Percentiles rank a stretch among this genome's conserved stretches.
Conservation (phyloP, 2,329 filamentous ascomycete species). For the Xylaria sp. region DNA sequence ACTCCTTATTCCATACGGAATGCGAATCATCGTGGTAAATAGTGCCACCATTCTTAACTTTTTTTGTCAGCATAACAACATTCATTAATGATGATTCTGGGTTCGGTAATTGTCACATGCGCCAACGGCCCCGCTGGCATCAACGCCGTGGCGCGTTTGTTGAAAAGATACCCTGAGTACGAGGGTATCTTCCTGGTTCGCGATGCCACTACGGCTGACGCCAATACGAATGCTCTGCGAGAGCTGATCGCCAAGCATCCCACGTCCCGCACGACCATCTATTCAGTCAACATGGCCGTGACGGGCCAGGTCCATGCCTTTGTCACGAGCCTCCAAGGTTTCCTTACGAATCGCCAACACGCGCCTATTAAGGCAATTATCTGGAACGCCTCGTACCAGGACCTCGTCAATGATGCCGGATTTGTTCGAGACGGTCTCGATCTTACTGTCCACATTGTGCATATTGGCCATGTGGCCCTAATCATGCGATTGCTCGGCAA, state of each 20-base stretch:
- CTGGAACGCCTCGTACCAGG: conserved; percentile 38
- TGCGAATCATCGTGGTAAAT: too few relatives aligned
- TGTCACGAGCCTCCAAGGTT: conserved; percentile 24
- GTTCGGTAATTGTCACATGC: conserved; percentile 13
- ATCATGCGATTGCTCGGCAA: conserved; percentile 43
- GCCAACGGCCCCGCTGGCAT: conserved; percentile 20
- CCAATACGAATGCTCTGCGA: conserved; percentile 15
- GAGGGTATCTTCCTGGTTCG: conserved; percentile 16
- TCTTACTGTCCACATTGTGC: conserved; percentile 36
- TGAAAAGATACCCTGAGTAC: conserved; percentile 10
- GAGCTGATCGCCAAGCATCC: conserved; percentile 20
- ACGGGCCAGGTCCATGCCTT: conserved; percentile 32
- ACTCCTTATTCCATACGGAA: too few relatives aligned
- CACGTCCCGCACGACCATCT: conserved; percentile 35
- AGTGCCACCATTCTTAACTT: too few relatives aligned
- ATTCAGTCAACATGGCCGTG: conserved; percentile 31
- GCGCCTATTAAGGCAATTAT: conserved; percentile 33
- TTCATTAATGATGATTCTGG: not conserved
- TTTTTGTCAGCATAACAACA: too few relatives aligned
- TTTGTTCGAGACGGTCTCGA: conserved; percentile 35
- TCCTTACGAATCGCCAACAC: conserved; percentile 25
- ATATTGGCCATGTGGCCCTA: conserved; percentile 33
- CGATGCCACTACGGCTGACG: not conserved
- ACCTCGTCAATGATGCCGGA: conserved; percentile 29
- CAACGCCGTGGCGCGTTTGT: conserved; percentile 12